Evolutionary conservation across 257 asterid genomes (phyloP).

Genomic region (Plantago major): DNA sequence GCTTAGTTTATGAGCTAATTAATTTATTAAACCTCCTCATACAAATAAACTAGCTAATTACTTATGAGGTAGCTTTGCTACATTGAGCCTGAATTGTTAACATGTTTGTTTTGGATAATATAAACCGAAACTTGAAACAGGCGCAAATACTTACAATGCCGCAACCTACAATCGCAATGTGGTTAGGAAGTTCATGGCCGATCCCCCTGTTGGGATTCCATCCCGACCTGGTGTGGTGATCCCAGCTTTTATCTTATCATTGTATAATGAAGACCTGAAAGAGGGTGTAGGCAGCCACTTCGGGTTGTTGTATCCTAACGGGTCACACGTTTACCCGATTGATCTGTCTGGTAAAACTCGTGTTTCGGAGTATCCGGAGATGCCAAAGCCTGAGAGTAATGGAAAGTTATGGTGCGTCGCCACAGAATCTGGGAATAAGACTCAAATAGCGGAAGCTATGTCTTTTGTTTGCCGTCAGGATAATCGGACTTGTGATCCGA

Average conservation of each 20-base stretch:
- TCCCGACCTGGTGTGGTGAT: conserved; percentile 51
- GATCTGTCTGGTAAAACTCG: conserved; percentile 67
- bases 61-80: no score
- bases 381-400: conserved; percentile 51
- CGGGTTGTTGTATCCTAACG: conserved; percentile 75
- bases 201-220: conserved; percentile 72
- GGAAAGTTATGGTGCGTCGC: conserved; percentile 76
- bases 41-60: no score
- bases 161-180: conserved; percentile 83
- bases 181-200: conserved; percentile 44
- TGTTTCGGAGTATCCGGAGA: conserved; percentile 30
- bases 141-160: conserved; percentile 65
- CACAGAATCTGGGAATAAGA: conserved; percentile 36
- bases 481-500: conserved; percentile 62
- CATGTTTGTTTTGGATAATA: no score
- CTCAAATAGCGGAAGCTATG: conserved; percentile 53
- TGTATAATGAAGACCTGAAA: conserved; percentile 72
- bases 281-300: conserved; percentile 82
- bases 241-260: conserved; percentile 64
- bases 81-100: no score
- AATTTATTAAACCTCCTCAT: no score
- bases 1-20: no score
- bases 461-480: conserved; percentile 74
- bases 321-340: conserved; percentile 57
- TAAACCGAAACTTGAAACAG: no score